A percentile compares a stretch with the other conserved stretches of the same genome.
Evolutionary conservation across 768 basidiomycete species (phyloP).

Genomic region (Mycena chlorophos): DNA sequence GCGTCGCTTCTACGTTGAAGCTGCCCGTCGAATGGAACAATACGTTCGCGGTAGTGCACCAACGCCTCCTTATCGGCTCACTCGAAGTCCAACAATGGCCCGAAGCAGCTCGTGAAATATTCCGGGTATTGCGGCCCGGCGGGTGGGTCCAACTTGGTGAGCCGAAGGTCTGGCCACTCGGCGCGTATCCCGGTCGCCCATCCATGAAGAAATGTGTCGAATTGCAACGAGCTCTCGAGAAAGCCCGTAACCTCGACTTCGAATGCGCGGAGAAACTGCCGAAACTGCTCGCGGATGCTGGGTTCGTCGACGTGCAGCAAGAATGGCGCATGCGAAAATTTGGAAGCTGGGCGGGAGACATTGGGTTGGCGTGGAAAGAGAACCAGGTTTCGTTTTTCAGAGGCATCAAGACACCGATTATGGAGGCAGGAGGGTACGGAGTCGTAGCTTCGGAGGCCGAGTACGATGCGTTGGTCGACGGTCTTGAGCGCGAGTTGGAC

Average conservation of each 20-base stretch:
- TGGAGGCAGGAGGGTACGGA: conserved; percentile 12
- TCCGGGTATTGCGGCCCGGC: conserved; percentile 14
- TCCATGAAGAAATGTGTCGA: background rate
- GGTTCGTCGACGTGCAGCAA: conserved; percentile 6
- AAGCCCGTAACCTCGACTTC: background rate
- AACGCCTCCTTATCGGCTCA: conserved; percentile 11
- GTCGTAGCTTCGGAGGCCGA: conserved; percentile 13
- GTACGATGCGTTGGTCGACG: conserved; percentile 15
- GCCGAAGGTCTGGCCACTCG: background rate
- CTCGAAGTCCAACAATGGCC: conserved; percentile 10
- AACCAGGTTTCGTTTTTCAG: conserved; percentile 3
- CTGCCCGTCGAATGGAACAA: conserved; percentile 15
- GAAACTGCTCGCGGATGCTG: background rate
- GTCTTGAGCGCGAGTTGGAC: conserved; percentile 18
- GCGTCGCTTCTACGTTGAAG: conserved; percentile 1
- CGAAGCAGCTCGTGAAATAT: conserved; percentile 4
- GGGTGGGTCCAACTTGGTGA: conserved; percentile 10
- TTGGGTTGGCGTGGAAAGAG: conserved; percentile 1
- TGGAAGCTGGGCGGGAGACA: conserved; percentile 14
- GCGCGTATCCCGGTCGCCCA: conserved; percentile 1
- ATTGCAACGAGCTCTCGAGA: background rate
- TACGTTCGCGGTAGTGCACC: conserved; percentile 17
- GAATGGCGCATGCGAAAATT: conserved; percentile 12
- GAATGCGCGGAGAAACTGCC: background rate
- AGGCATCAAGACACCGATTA: conserved; percentile 15